A percentile compares a stretch with the other conserved stretches of the same genome.
phyloP scores from a whole-genome alignment of 257 asterid genomes.

The Lycium ferocissimum region DNA sequence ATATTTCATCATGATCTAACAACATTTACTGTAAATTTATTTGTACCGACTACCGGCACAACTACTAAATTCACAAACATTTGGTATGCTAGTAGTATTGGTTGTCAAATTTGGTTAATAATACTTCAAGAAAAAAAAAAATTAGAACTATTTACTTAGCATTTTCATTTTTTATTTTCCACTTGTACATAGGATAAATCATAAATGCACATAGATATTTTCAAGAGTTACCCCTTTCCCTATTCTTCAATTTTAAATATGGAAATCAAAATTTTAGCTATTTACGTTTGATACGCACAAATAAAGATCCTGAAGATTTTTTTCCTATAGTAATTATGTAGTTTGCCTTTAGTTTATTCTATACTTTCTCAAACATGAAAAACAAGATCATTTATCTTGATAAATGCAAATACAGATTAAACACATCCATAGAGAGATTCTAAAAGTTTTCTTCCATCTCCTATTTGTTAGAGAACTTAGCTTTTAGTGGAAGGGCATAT shows the following conservation, averaged over 20 bases:
- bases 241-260: not conserved
- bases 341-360: not conserved
- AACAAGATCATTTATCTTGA: not conserved
- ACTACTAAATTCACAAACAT: not conserved
- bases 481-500: not conserved
- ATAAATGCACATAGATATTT: not conserved
- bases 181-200: not conserved
- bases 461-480: not conserved
- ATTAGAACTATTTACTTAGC: not conserved
- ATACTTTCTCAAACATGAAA: not conserved
- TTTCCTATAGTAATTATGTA: not conserved
- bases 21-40: not conserved
- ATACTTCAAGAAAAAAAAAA: not conserved
- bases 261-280: conserved; percentile 4
- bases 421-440: not conserved
- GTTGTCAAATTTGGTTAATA: not conserved
- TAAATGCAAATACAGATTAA: not conserved
- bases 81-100: not conserved
- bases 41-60: not conserved
- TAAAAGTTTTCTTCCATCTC: not conserved
- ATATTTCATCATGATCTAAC: not conserved
- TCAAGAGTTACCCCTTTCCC: not conserved
- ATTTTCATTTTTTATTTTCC: not conserved
- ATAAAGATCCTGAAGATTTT: not conserved
- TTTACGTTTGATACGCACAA: not conserved